phyloP scores from a whole-genome alignment of 1,284 basidiomycete species.

The Puccinia coronata region DNA sequence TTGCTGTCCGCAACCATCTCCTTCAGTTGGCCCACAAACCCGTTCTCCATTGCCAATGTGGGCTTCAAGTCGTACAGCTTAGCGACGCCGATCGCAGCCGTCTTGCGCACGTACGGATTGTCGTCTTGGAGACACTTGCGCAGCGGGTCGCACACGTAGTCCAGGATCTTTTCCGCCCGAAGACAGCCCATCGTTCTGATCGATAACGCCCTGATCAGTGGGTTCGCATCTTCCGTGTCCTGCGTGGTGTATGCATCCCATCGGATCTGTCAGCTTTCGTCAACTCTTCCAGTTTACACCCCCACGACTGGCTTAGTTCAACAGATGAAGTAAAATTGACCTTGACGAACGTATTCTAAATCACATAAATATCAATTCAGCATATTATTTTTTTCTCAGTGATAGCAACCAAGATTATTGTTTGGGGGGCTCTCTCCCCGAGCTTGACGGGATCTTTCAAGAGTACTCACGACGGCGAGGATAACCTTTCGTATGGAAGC shows the following conservation, averaged over 20 bases:
- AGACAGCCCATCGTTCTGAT: conserved; percentile 97
- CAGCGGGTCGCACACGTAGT: conserved; percentile 78
- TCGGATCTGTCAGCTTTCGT: no score
- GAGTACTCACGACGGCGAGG: conserved; percentile 47
- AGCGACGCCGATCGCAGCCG: conserved; percentile 85
- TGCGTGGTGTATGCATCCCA: conserved; percentile 59
- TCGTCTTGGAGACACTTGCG: conserved; percentile 83
- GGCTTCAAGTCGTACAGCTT: conserved; percentile 85
- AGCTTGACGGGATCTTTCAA: neutral
- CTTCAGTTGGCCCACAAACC: conserved; percentile 80
- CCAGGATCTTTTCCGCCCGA: conserved; percentile 75
- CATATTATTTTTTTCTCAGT: conserved; percentile 7
- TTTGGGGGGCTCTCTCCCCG: conserved; percentile 32
- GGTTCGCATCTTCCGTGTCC: conserved; percentile 89
- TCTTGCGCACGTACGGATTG: conserved; percentile 94
- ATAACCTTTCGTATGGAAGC: conserved; percentile 33
- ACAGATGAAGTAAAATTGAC: conserved; percentile 54
- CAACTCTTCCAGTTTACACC: neutral
- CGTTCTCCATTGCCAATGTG: conserved; percentile 75
- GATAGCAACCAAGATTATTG: neutral
- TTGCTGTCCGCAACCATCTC: conserved; percentile 89
- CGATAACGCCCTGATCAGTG: conserved; percentile 84
- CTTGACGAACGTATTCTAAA: conserved; percentile 84
- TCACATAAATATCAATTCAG: neutral
- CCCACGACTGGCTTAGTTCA: neutral